A percentile compares a stretch with the other conserved stretches of the same genome.
Conservation (phyloP, 768 basidiomycete species). For the Pleurotus eryngii region DNA sequence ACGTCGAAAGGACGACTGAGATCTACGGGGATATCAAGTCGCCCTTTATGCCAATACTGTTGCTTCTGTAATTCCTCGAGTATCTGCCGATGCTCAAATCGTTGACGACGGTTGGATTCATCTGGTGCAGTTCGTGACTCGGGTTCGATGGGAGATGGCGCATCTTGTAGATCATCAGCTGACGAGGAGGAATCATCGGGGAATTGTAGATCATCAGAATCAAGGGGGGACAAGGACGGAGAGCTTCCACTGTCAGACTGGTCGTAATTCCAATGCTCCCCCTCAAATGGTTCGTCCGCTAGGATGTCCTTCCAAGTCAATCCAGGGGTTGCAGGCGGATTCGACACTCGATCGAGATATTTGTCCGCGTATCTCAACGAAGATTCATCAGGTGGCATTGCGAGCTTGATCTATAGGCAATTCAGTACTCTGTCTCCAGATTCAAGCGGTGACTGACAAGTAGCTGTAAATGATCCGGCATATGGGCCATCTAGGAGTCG, state of each 20-base stretch:
- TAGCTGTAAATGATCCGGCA: constrained; percentile 73
- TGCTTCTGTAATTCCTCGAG: constrained; percentile 59
- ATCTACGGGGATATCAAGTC: constrained; percentile 46
- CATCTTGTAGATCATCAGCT: constrained; percentile 13
- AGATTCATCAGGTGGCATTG: constrained; percentile 43
- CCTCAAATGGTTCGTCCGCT: constrained; percentile 80
- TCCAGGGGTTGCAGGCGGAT: constrained; percentile 39
- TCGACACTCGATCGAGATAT: constrained; percentile 43
- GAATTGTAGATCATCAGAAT: constrained; percentile 52
- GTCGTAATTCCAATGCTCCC: constrained; percentile 73
- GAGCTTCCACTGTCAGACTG: constrained; percentile 54
- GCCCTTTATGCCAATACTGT: constrained; percentile 76
- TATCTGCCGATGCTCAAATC: constrained; percentile 44
- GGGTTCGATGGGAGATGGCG: constrained; percentile 3
- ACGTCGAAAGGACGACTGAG: constrained; percentile 50
- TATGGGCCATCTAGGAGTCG: constrained; percentile 43
- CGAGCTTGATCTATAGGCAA: constrained; percentile 48
- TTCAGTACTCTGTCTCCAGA: neutral
- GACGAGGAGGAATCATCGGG: constrained; percentile 32
- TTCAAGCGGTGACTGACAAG: constrained; percentile 42
- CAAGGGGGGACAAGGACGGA: constrained; percentile 63
- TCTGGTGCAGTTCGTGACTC: constrained; percentile 2
- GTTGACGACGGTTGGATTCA: constrained; percentile 19
- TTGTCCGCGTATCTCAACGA: constrained; percentile 53
- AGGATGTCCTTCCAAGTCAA: constrained; percentile 81